Evolutionary conservation across 176 grass and related monocot genomes (phyloP), one percentile per base, ranked within the genome.

Genomic region (Poa pratensis): DNA sequence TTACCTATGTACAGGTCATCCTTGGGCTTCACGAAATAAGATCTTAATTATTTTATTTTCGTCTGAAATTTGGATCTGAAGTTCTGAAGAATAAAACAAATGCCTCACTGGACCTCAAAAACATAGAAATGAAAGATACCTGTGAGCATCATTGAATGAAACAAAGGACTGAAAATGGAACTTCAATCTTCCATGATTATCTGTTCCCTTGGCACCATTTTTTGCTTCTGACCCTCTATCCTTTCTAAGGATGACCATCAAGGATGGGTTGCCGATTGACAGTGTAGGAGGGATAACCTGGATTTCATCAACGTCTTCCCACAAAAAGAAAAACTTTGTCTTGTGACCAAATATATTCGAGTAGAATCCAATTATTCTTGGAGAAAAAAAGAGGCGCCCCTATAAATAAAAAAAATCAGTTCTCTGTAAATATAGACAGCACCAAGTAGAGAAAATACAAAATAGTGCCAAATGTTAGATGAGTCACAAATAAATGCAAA

Each of bases 281-380:
- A 98, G 77, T 42, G 96, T 81, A 48, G 96, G 78, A 70, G 93
- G 80, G 49, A 94, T 76, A 70, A 98, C 87, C 74, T 98, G 93
- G 75, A 98, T 95, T 62, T 95, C 93, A 42, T 98, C 96, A 78
- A 98, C 94, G 62, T 98, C 96, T 55, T 98, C 93, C 93, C 91
- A 98, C 79, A 98, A 80, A 88, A 98, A 94, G 91, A 98, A 98
- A 88, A 98, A 98, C 62, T 95, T 98, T 59, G 96, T 98, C 80
- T 95, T 98, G 84, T 94, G 96, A 28, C 96, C 96, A 87, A 98
- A 98, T 73, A 98, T 82, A 80, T 92, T 98, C 3, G 96, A 87
- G 78, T 95, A 92, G 86, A 98, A 98, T 46, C 96, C 93, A 87
- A 95, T 87, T 90, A 95, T 98, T 89, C 96, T 92, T 78, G 96